phyloP scores from a whole-genome alignment of 2,329 filamentous ascomycete genomes.

The Cercospora brassicicola region DNA sequence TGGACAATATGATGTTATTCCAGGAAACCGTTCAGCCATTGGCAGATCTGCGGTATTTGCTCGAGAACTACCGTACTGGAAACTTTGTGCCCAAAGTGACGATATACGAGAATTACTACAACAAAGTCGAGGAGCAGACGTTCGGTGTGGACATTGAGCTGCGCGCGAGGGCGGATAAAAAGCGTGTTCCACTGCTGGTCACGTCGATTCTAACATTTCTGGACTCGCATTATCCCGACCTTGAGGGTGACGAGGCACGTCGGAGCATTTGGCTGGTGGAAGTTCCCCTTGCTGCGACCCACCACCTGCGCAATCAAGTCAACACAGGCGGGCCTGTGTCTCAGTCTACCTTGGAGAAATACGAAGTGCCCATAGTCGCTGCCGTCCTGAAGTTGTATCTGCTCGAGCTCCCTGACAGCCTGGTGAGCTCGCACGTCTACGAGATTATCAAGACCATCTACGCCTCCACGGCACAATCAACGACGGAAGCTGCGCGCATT shows the following conservation, averaged over 20 bases:
- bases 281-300: constrained; percentile 79
- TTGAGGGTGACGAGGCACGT: constrained; percentile 92
- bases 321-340: constrained; percentile 84
- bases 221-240: constrained; percentile 93
- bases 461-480: constrained; percentile 73
- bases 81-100: constrained; percentile 87
- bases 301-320: constrained; percentile 76
- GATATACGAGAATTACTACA: constrained; percentile 98
- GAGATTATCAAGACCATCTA: constrained; percentile 99
- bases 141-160: constrained; percentile 98
- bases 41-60: constrained; percentile 84
- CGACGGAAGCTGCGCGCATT: constrained; percentile 74
- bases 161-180: constrained; percentile 86
- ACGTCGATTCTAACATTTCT: constrained; percentile 93
- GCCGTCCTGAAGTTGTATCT: constrained; percentile 92
- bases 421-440: constrained; percentile 96
- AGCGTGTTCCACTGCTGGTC: constrained; percentile 88
- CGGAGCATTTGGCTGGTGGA: constrained; percentile 93
- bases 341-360: constrained; percentile 75
- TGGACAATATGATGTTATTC: constrained; percentile 98
- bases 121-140: constrained; percentile 93
- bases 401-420: constrained; percentile 92
- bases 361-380: constrained; percentile 91
- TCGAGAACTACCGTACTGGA: constrained; percentile 96
- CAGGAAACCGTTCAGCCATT: constrained; percentile 96